Evolutionary conservation across 176 grass and related monocot species (phyloP).

Genomic region (Musa schizocarpa): DNA sequence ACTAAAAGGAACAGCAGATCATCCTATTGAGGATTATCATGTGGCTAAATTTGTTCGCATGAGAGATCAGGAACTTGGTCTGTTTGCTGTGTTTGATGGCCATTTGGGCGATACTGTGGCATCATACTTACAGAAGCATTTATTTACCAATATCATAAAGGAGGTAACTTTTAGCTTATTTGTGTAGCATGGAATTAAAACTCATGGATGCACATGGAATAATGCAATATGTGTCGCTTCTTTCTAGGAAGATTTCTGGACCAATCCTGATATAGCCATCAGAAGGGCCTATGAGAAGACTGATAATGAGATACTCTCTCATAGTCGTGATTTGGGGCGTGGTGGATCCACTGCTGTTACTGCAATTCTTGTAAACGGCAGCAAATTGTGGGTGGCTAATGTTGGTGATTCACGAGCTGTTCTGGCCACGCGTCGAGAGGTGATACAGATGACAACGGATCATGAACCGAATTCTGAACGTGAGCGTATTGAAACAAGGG

Average conservation of each 20-base stretch:
- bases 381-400: slow-evolving; percentile 73
- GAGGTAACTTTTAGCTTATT: slow-evolving; percentile 18
- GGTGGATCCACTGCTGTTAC: slow-evolving; percentile 58
- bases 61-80: slow-evolving; percentile 26
- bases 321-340: slow-evolving; percentile 60
- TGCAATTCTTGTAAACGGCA: slow-evolving; percentile 64
- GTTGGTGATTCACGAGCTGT: slow-evolving; percentile 79
- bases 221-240: background rate
- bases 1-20: slow-evolving; percentile 33
- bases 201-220: background rate
- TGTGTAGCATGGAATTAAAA: background rate
- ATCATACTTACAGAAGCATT: slow-evolving; percentile 34
- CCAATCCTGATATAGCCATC: slow-evolving; percentile 55
- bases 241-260: slow-evolving; percentile 77
- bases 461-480: slow-evolving; percentile 75
- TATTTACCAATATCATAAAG: slow-evolving; percentile 32
- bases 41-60: slow-evolving; percentile 28
- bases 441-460: slow-evolving; percentile 59
- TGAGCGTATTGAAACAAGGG: slow-evolving; percentile 55
- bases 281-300: slow-evolving; percentile 75
- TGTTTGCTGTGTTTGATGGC: slow-evolving; percentile 38
- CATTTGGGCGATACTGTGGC: slow-evolving; percentile 38
- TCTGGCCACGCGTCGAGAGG: slow-evolving; percentile 55
- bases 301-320: slow-evolving; percentile 59
- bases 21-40: slow-evolving; percentile 42